phyloP scores from a whole-genome alignment of 2,329 filamentous ascomycete genomes.

The Fusarium musae region DNA sequence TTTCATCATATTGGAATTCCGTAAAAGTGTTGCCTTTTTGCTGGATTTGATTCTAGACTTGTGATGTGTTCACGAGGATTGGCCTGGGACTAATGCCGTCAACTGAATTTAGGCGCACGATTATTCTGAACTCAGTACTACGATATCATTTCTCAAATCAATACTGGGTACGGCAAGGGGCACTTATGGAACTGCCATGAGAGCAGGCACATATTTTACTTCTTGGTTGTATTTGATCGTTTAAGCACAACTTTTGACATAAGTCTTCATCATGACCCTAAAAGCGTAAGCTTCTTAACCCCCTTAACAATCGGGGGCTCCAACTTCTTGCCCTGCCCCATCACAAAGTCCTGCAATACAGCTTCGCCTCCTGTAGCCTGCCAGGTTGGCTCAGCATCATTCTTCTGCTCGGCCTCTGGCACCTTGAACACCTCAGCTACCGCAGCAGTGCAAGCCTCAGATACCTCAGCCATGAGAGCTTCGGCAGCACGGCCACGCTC shows the following conservation, averaged over 20 bases:
- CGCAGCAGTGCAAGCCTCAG: conserved; percentile 73
- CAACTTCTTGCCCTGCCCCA: conserved; percentile 57
- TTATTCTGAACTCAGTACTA: too few relatives aligned
- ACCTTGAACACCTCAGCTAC: conserved; percentile 74
- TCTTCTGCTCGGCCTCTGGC: conserved; percentile 27
- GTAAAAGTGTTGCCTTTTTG: not conserved
- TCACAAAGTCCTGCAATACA: conserved; percentile 62
- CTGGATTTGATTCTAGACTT: not conserved
- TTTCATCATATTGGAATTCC: not conserved
- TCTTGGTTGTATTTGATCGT: conserved; percentile 16
- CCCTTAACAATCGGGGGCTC: conserved; percentile 61
- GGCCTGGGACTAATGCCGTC: not conserved
- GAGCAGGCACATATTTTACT: not conserved
- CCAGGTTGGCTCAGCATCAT: conserved; percentile 42
- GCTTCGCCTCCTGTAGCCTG: conserved; percentile 61
- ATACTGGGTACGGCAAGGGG: not conserved
- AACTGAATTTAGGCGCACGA: not conserved
- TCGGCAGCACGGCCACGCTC: conserved; percentile 86
- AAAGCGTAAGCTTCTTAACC: conserved; percentile 61
- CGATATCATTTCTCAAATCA: not conserved
- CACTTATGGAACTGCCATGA: not conserved
- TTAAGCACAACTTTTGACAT: conserved; percentile 13
- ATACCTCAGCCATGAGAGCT: conserved; percentile 76
- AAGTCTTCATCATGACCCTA: conserved; percentile 53
- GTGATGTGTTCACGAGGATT: not conserved